phyloP scores from a whole-genome alignment of 2,329 filamentous ascomycete species.

The Penicillium sp. region DNA sequence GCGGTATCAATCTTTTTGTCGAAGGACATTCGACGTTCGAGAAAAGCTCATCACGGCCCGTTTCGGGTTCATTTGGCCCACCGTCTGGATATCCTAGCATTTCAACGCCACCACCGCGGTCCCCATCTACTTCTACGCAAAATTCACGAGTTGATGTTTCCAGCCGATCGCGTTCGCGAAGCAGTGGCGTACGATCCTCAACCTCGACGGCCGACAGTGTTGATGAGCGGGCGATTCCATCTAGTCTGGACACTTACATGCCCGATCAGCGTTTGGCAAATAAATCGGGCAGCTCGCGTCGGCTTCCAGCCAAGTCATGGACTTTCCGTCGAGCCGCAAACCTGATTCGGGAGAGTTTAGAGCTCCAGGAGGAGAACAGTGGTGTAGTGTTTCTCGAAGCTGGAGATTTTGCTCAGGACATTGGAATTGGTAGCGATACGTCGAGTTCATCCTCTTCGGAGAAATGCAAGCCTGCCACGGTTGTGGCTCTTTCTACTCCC shows the following conservation, averaged over 20 bases:
- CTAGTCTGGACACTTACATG: background rate
- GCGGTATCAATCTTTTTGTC: slow-evolving; percentile 16
- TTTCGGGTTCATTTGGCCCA: background rate
- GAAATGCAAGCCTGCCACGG: background rate
- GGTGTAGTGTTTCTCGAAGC: slow-evolving; percentile 17
- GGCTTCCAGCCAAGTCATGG: slow-evolving; percentile 14
- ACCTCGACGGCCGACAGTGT: background rate
- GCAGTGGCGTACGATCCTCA: background rate
- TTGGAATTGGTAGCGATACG: background rate
- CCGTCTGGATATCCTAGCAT: background rate
- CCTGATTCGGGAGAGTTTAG: slow-evolving; percentile 22
- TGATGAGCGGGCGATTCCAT: background rate
- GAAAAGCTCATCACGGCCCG: background rate
- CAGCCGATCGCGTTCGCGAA: background rate
- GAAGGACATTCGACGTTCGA: slow-evolving; percentile 1
- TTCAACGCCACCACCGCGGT: background rate
- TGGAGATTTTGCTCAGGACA: background rate
- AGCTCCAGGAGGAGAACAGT: slow-evolving; percentile 11
- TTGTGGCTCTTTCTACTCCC: background rate
- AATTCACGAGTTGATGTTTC: background rate
- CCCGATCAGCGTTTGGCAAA: background rate
- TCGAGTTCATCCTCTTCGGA: background rate
- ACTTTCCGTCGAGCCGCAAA: slow-evolving; percentile 25
- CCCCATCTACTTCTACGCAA: background rate
- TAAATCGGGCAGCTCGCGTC: background rate